phyloP scores from a whole-genome alignment of 805 yeast genomes.

The Suhomyces pyralidae region DNA sequence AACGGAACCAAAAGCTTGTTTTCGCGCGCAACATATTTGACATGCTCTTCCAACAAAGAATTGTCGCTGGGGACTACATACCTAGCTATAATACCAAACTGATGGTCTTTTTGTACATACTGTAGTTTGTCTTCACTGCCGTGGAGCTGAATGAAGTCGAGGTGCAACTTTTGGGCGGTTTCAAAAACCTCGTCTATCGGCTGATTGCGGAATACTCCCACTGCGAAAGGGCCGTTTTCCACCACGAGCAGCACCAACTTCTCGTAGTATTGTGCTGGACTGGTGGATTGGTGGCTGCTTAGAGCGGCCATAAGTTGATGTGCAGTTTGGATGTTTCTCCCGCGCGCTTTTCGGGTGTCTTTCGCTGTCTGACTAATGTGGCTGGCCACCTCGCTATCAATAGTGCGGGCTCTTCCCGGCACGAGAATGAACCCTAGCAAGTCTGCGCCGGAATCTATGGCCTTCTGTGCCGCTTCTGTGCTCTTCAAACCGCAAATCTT shows the following conservation, averaged over 20 bases:
- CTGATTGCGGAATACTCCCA: constrained; percentile 91
- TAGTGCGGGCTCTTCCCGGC: constrained; percentile 75
- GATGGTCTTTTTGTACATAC: constrained; percentile 41
- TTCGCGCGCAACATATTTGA: constrained; percentile 10
- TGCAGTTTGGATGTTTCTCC: constrained; percentile 17
- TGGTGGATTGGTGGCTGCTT: constrained; percentile 9
- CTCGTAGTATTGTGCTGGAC: constrained; percentile 29
- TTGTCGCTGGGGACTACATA: constrained; percentile 58
- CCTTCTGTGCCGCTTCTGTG: constrained; percentile 64
- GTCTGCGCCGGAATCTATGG: constrained; percentile 70
- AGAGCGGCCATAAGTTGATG: constrained; percentile 15
- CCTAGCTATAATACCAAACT: constrained; percentile 69
- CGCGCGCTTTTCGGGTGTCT: constrained; percentile 16
- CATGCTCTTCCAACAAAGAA: constrained; percentile 27
- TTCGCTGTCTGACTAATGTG: constrained; percentile 26
- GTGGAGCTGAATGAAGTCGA: constrained; percentile 87
- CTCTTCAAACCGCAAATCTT: constrained; percentile 84
- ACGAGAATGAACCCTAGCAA: constrained; percentile 84
- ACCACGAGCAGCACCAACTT: constrained; percentile 21
- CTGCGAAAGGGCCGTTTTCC: constrained; percentile 62
- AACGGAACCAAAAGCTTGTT: constrained; percentile 54
- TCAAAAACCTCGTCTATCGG: constrained; percentile 55
- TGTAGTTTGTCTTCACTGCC: constrained; percentile 61
- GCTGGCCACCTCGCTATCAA: constrained; percentile 34
- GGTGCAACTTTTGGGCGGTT: constrained; percentile 39